Evolutionary conservation across 108 stramenopile genomes (phyloP).

Genomic region (Mediolabrus comicus): DNA sequence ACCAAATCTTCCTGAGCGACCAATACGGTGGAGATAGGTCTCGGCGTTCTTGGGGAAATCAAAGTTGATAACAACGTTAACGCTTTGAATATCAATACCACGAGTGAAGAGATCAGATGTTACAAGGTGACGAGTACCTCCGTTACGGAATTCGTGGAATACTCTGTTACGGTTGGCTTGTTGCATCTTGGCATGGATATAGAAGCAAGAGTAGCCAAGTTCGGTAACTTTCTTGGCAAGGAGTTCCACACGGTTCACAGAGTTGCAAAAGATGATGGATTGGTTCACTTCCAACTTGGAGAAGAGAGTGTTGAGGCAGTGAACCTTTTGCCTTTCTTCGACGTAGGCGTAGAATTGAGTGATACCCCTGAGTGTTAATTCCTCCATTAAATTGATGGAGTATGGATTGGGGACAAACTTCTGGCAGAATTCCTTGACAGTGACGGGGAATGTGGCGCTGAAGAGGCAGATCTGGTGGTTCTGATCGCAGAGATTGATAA

Average conservation of each 20-base stretch:
- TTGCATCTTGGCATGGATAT: slow-evolving; percentile 99
- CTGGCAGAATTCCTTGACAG: slow-evolving; percentile 95
- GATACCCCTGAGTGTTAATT: slow-evolving; percentile 98
- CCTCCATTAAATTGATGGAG: slow-evolving; percentile 99
- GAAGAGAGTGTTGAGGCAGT: slow-evolving; percentile 98
- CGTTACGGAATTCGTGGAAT: slow-evolving; percentile 99
- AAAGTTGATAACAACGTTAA: slow-evolving; percentile 99
- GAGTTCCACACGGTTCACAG: slow-evolving; percentile 97
- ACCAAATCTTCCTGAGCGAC: slow-evolving; percentile 97
- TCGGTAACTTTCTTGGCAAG: slow-evolving; percentile 98
- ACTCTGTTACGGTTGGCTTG: slow-evolving; percentile 97
- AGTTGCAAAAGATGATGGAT: slow-evolving; percentile 99
- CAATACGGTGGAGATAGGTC: slow-evolving; percentile 98
- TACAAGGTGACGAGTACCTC: slow-evolving; percentile 97
- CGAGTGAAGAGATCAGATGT: slow-evolving; percentile 97
- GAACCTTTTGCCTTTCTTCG: slow-evolving; percentile 98
- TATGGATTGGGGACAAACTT: slow-evolving; percentile 92
- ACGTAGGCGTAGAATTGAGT: slow-evolving; percentile 99
- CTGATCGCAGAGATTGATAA: slow-evolving; percentile 80
- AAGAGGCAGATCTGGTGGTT: slow-evolving; percentile 98
- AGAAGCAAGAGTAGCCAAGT: slow-evolving; percentile 99
- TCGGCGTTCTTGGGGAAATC: slow-evolving; percentile 99
- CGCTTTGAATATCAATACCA: slow-evolving; percentile 99
- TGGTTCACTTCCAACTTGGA: slow-evolving; percentile 98
- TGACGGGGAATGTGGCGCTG: slow-evolving; percentile 98